Evolutionary conservation across 345 rosid species (phyloP).

Genomic region (Gossypium turneri): DNA sequence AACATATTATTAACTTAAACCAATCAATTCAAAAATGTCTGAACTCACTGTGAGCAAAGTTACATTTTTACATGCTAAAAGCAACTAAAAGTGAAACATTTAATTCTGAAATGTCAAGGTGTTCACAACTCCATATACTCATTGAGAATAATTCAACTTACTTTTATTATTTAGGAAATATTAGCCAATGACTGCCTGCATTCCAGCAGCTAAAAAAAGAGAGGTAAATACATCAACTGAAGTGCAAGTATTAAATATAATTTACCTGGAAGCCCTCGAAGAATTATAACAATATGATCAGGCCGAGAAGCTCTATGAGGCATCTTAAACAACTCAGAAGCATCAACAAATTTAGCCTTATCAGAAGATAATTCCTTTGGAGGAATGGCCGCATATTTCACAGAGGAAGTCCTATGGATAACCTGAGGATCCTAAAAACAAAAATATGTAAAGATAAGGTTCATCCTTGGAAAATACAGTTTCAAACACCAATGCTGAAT

Average conservation of each 20-base stretch:
- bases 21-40: background rate
- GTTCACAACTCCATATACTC: background rate
- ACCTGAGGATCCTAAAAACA: constrained; percentile 31
- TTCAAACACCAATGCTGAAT: constrained; percentile 9
- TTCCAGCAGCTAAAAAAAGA: background rate
- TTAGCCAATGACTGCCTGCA: background rate
- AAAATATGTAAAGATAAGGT: background rate
- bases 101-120: background rate
- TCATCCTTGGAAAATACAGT: background rate
- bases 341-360: constrained; percentile 58
- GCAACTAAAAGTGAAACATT: background rate
- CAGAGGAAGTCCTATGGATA: constrained; percentile 28
- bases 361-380: constrained; percentile 28
- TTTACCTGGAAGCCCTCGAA: constrained; percentile 88
- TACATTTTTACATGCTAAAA: constrained; percentile 2
- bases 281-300: constrained; percentile 78
- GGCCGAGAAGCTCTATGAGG: constrained; percentile 54
- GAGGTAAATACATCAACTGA: background rate
- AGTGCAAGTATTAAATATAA: background rate
- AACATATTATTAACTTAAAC: background rate
- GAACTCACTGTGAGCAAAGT: background rate
- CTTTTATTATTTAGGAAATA: background rate
- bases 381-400: constrained; percentile 19
- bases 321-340: constrained; percentile 59
- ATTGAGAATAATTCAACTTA: background rate